Base-by-base conservation (phyloP, 306 rosid species). In the Casuarina glauca region DNA sequence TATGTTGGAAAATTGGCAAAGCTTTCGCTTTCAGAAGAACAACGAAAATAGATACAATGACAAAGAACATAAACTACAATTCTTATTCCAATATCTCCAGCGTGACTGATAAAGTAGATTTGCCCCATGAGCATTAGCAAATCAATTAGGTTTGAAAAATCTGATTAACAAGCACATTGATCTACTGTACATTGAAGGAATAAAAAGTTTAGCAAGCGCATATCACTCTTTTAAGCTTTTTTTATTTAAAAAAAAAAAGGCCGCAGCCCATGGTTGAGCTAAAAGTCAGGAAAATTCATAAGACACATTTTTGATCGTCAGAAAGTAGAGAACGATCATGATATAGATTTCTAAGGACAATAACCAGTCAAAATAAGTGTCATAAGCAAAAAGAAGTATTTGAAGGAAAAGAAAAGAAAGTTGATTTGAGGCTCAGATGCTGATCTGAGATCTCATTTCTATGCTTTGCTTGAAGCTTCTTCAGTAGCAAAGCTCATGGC, bases 401-500 rank as follows among this genome's bases (percentile, higher is more conserved):
- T 15, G 2, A n/a, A 10, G 20, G 20, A 17, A 53, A 53, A 17
- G 7, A 53, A 16, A n/a, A 53, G 60, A 26, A 26, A 1, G 32
- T 26, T 53, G 8, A n/a, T 15, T 53, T 53, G n/a, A 36, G 2
- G 69, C 15, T 9, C 44, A 32, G 17, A 62, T 62, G 44, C 69
- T 62, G 45, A 38, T 11, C 13, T 26, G 20, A 66, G 42, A 54
- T 74, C 39, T 62, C 64, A 48, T 35, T 50, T 50, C 38, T 20
- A 46, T 20, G 35, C 44, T 58, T 58, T 12, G 17, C 51, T 60
- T 38, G n/a, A 36, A 72, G 32, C 67, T 62, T 50, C 43, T 70
- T 76, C 44, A 62, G 63, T 66, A 67, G 77, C 19, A 61, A 62
- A 75, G 61, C 6, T 42, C 73, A 26, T 51, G 69, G 39, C n/a